Evolutionary conservation across 805 yeast genomes (phyloP).

Genomic region (Kodamaea hsintzibuensis): DNA sequence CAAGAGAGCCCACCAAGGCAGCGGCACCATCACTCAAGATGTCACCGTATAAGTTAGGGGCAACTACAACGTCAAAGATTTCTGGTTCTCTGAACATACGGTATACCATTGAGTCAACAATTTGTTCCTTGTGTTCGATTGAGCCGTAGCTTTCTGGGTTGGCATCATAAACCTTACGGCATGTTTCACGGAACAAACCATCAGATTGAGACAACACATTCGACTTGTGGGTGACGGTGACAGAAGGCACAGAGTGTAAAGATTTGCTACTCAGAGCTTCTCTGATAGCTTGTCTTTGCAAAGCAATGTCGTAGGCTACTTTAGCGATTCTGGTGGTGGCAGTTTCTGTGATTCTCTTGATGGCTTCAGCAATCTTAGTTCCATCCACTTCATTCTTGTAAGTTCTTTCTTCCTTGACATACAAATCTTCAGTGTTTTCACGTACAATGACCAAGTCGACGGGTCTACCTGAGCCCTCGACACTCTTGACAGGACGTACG

Average conservation of each 20-base stretch:
- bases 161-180: slow-evolving; percentile 58
- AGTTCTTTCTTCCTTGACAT: slow-evolving; percentile 88
- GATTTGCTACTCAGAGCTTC: slow-evolving; percentile 47
- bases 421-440: slow-evolving; percentile 97
- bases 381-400: slow-evolving; percentile 72
- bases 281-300: slow-evolving; percentile 83
- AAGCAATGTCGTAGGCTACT: slow-evolving; percentile 90
- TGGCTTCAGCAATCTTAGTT: slow-evolving; percentile 92
- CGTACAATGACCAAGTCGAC: slow-evolving; percentile 98
- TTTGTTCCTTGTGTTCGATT: slow-evolving; percentile 85
- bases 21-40: slow-evolving; percentile 98
- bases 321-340: slow-evolving; percentile 87
- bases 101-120: slow-evolving; percentile 99
- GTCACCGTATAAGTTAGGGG: slow-evolving; percentile 98
- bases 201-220: slow-evolving; percentile 91
- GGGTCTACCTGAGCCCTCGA: slow-evolving; percentile 79
- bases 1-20: slow-evolving; percentile 94
- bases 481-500: slow-evolving; percentile 96
- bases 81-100: slow-evolving; percentile 98
- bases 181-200: slow-evolving; percentile 93
- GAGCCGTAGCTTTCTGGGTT: slow-evolving; percentile 57
- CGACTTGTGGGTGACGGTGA: slow-evolving; percentile 95
- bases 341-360: slow-evolving; percentile 88
- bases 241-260: slow-evolving; percentile 53
- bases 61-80: slow-evolving; percentile 95